Evolutionary conservation across 352 stramenopile species (phyloP).

Genomic region (Phytophthora pluvialis): DNA sequence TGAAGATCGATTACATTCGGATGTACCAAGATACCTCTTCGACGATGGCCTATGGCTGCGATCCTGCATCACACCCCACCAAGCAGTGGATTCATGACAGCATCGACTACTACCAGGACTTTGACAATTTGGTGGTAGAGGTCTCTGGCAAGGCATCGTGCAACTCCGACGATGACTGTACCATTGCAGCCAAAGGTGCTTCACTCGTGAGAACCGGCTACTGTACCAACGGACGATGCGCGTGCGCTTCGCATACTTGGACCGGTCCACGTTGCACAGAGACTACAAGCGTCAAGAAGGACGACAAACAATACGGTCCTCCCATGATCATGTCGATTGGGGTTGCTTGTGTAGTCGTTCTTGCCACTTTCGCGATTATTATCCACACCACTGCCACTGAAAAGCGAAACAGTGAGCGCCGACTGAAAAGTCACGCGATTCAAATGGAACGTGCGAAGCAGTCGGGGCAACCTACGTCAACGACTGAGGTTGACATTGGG

Average conservation of each 20-base stretch:
- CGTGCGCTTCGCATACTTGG: conserved; percentile 39
- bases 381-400: conserved; percentile 7
- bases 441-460: conserved; percentile 8
- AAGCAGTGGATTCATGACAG: no score
- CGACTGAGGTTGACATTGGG: not conserved
- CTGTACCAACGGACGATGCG: conserved; percentile 33
- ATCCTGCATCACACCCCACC: no score
- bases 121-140: no score
- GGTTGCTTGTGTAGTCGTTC: conserved; percentile 9
- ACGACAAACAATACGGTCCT: conserved; percentile 24
- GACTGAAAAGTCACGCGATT: conserved; percentile 12
- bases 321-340: conserved; percentile 19
- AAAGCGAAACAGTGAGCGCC: conserved; percentile 3
- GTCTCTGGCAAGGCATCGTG: no score
- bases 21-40: no score
- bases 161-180: no score
- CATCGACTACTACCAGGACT: no score
- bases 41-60: no score
- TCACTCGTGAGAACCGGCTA: conserved; percentile 30
- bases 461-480: not conserved
- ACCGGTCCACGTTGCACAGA: conserved; percentile 39
- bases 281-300: conserved; percentile 18
- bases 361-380: conserved; percentile 11
- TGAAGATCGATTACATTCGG: no score
- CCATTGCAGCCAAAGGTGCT: conserved; percentile 22